A percentile compares a stretch with the other conserved stretches of the same genome.
Conservation (phyloP, 2,329 filamentous ascomycete genomes). For the Raffaelea arxii region DNA sequence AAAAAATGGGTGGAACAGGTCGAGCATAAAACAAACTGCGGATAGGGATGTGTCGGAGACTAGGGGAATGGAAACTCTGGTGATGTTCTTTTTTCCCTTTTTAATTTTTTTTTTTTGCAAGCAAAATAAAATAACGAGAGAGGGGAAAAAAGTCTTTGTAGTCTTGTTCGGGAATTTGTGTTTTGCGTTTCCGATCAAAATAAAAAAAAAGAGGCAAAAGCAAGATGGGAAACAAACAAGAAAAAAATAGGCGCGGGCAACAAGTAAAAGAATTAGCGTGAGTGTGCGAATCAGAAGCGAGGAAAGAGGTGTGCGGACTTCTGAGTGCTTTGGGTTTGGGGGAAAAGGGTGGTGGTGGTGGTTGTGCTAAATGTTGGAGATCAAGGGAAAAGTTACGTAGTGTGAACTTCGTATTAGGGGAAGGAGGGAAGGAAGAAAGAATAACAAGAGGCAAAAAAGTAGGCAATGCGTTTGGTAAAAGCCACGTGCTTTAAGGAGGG, state of each 20-base stretch:
- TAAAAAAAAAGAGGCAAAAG: neutral
- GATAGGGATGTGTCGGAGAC: too few relatives aligned
- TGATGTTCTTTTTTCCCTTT: neutral
- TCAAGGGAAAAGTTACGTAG: neutral
- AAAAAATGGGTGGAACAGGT: neutral
- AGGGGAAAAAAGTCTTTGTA: neutral
- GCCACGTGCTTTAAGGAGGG: too few relatives aligned
- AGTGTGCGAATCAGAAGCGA: neutral
- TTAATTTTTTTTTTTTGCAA: neutral
- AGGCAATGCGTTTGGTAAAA: neutral
- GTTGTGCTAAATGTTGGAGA: neutral
- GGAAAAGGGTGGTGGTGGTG: too few relatives aligned
- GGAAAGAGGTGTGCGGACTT: too few relatives aligned
- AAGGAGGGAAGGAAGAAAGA: neutral
- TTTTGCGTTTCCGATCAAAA: too few relatives aligned
- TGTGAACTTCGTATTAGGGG: neutral
- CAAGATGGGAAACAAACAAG: neutral
- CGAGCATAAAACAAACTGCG: too few relatives aligned
- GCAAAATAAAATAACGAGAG: neutral
- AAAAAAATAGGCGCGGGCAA: too few relatives aligned
- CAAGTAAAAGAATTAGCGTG: too few relatives aligned
- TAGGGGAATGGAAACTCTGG: neutral
- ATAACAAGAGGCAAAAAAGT: neutral
- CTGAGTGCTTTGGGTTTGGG: too few relatives aligned
- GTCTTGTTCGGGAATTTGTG: neutral